Conservation (phyloP, 495 filamentous ascomycete genomes). For the Pseudoneurospora amorphoporcata region DNA sequence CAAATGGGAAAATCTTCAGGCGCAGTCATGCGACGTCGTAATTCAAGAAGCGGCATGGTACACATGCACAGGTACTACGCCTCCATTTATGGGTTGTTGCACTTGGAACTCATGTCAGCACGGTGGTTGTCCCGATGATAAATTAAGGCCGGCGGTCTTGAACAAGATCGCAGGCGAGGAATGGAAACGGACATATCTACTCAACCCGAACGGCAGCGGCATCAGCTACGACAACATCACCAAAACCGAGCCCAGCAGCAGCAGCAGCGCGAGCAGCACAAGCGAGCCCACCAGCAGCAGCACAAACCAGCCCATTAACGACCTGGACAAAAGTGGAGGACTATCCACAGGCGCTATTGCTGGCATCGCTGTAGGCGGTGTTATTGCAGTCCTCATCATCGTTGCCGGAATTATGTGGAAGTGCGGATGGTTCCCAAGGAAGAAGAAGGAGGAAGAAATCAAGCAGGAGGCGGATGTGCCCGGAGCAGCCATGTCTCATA, state of each 20-base stretch:
- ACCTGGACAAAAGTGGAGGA: neutral
- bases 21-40: constrained; percentile 9
- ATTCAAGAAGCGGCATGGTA: constrained; percentile 16
- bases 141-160: constrained; percentile 17
- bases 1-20: constrained; percentile 9
- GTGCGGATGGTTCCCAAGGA: constrained; percentile 2
- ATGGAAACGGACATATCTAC: neutral
- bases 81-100: constrained; percentile 28
- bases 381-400: neutral
- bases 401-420: constrained; percentile 2
- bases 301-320: neutral
- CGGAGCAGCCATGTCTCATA: neutral
- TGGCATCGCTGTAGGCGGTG: constrained; percentile 6
- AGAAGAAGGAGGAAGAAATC: neutral
- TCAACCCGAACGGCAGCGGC: neutral
- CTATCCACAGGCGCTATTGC: constrained; percentile 7
- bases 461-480: neutral
- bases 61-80: constrained; percentile 16
- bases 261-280: neutral
- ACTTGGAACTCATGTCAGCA: constrained; percentile 13
- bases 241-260: neutral
- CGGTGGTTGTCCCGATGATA: constrained; percentile 9
- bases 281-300: neutral
- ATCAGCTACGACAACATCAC: neutral
- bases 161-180: neutral